Evolutionary conservation across 1,139 yeast genomes (phyloP).

Genomic region (Candida glucosophila): DNA sequence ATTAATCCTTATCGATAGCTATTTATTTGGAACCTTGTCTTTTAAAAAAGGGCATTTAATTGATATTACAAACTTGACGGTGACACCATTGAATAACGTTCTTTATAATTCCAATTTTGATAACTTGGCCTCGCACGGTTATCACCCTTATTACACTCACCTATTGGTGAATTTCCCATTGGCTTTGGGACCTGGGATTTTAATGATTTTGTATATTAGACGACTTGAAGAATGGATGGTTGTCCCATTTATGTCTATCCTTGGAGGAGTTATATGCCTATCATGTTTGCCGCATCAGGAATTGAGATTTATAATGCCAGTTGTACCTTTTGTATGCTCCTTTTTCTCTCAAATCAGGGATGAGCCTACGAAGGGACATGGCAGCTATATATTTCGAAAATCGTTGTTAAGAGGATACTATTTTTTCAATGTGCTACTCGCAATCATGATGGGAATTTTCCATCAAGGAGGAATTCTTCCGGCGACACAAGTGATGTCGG

Average conservation of each 20-base stretch:
- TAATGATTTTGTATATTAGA: constrained; percentile 32
- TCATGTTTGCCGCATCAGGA: constrained; percentile 89
- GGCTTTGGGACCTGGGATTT: constrained; percentile 66
- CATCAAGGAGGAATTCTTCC: constrained; percentile 92
- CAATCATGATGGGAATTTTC: constrained; percentile 62
- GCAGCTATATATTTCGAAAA: neutral
- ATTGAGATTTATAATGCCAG: constrained; percentile 71
- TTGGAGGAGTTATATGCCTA: constrained; percentile 53
- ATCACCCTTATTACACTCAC: constrained; percentile 76
- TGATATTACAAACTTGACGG: constrained; percentile 21
- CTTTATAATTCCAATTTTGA: constrained; percentile 51
- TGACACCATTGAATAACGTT: constrained; percentile 74
- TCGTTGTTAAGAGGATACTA: constrained; percentile 39
- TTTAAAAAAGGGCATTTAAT: constrained; percentile 6
- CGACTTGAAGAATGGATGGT: constrained; percentile 29
- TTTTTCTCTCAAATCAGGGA: constrained; percentile 31
- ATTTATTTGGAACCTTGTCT: constrained; percentile 18
- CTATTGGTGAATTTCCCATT: constrained; percentile 68
- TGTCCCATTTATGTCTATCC: constrained; percentile 48
- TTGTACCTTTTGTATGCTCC: constrained; percentile 62
- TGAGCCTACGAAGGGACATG: neutral
- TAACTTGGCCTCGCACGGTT: constrained; percentile 71
- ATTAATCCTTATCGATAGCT: constrained; percentile 42
- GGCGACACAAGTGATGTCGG: constrained; percentile 34
- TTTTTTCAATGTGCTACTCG: constrained; percentile 52